Base-by-base conservation (phyloP, 345 rosid genomes). In the Populus alba region DNA sequence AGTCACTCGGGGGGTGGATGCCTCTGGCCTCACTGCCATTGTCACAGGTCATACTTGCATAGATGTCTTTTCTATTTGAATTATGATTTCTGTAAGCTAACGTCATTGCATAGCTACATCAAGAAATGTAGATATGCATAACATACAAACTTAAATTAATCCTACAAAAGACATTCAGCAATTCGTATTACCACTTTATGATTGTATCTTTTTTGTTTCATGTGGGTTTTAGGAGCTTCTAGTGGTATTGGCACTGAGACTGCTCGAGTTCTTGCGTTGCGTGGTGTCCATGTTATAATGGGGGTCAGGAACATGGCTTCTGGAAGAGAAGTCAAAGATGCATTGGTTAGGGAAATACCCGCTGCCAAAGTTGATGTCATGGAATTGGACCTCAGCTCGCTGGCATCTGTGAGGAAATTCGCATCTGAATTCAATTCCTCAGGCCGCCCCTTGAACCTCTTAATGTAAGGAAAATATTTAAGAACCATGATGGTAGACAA, bases 211-310 rank as follows among this genome's bases (percentile, higher is more conserved):
- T 33, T 33, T 33, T 37, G 0, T 33, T 57, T 33, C 49, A 9
- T 20, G 38, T 45, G 17, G 27, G 4, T 25, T 69, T 59, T 75
- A 94, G 98, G 94, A 84, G 94, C 94, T 69, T 90, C 97, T 18
- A 92, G 94, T 75, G 98, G 98, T 66, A 89, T 94, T 74, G 95
- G 94, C 3, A 69, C 80, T 51, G 97, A 92, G 86, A 94, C 98
- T 0, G 75, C 89, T 0, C 89, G 89, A 13, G 87, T 86, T 78
- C 83, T 86, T 66, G 86, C 79, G 1, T 27, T 80, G 78, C 74
- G 82, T 18, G 79, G 79, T 18, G 82, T 70, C 1, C 82, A 75
- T 75, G 82, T 80, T 31, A 74, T 80, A 70, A 80, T 80, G 82
- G 82, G 71, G 16, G 82, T 75, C 10, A 84, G 85, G 80, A 86